A percentile compares a stretch with the other conserved stretches of the same genome.
Conservation (phyloP, 352 stramenopile genomes). For the Globisporangium parvum region DNA sequence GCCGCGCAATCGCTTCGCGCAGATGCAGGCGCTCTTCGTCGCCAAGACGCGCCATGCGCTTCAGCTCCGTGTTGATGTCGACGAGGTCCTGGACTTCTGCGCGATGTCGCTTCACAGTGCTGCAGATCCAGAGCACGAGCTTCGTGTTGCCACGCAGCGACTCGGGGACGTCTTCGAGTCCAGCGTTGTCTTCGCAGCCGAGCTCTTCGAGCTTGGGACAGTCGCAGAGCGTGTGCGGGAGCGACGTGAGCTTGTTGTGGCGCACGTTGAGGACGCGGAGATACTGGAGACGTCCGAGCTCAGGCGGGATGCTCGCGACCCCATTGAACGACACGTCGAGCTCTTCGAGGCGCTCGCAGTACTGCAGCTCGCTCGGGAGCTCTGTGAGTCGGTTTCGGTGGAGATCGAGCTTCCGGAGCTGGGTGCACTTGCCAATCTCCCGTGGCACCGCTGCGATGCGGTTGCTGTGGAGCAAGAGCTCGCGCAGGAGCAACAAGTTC, state of each 20-base stretch:
- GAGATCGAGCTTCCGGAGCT: constrained; percentile 61
- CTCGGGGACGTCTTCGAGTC: constrained; percentile 56
- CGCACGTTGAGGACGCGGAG: constrained; percentile 59
- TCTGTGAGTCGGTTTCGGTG: constrained; percentile 65
- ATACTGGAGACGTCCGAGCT: constrained; percentile 49
- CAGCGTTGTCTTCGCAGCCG: constrained; percentile 50
- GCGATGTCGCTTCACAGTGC: constrained; percentile 63
- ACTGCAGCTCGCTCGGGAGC: constrained; percentile 53
- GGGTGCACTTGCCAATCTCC: constrained; percentile 49
- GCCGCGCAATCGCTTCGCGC: constrained; percentile 52
- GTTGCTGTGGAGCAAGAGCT: constrained; percentile 60
- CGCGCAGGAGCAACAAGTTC: constrained; percentile 57
- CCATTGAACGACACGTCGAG: constrained; percentile 66
- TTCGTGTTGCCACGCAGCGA: constrained; percentile 59
- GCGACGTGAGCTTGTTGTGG: constrained; percentile 62
- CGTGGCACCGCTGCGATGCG: constrained; percentile 43
- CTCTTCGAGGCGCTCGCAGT: constrained; percentile 66
- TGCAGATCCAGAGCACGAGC: constrained; percentile 78
- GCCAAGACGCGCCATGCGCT: constrained; percentile 60
- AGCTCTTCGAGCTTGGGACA: constrained; percentile 48
- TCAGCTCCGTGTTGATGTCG: constrained; percentile 68
- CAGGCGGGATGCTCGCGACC: constrained; percentile 34
- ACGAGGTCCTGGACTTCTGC: constrained; percentile 59
- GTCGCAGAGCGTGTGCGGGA: constrained; percentile 71
- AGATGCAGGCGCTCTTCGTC: constrained; percentile 71